Evolutionary conservation across 2,329 filamentous ascomycete genomes (phyloP).

Genomic region (Colletotrichum horii): DNA sequence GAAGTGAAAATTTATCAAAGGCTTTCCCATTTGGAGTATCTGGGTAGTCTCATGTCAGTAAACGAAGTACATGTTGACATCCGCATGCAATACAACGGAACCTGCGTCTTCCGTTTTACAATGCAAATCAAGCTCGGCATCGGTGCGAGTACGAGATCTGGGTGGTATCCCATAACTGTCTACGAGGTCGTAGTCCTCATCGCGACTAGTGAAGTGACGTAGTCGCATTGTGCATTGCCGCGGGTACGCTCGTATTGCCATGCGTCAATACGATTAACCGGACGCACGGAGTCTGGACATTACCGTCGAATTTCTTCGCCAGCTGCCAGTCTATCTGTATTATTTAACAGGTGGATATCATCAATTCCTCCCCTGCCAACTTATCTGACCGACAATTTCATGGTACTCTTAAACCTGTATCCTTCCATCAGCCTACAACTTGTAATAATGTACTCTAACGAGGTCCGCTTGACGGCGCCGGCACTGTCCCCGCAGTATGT

Average conservation of each 20-base stretch:
- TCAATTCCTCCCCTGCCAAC: background rate
- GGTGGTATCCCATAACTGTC: background rate
- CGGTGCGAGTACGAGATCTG: background rate
- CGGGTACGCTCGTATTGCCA: background rate
- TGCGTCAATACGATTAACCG: background rate
- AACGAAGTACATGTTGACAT: background rate
- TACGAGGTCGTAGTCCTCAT: background rate
- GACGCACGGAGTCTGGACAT: background rate
- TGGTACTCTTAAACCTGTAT: background rate
- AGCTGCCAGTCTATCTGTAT: background rate
- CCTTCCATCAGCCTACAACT: background rate
- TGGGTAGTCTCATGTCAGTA: too few species aligned
- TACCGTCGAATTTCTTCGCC: background rate
- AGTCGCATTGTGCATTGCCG: background rate
- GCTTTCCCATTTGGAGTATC: background rate
- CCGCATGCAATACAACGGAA: background rate
- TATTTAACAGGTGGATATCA: background rate
- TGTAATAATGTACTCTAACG: background rate
- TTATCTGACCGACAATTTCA: background rate
- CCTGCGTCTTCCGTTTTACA: background rate
- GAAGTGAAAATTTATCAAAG: background rate
- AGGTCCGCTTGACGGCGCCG: background rate
- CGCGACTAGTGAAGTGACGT: background rate
- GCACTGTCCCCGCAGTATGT: background rate
- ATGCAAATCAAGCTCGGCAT: background rate